Evolutionary conservation across 192 early-diverging fungal species (phyloP), one percentile per base, ranked within the genome.

Genomic region (Mortierella claussenii): DNA sequence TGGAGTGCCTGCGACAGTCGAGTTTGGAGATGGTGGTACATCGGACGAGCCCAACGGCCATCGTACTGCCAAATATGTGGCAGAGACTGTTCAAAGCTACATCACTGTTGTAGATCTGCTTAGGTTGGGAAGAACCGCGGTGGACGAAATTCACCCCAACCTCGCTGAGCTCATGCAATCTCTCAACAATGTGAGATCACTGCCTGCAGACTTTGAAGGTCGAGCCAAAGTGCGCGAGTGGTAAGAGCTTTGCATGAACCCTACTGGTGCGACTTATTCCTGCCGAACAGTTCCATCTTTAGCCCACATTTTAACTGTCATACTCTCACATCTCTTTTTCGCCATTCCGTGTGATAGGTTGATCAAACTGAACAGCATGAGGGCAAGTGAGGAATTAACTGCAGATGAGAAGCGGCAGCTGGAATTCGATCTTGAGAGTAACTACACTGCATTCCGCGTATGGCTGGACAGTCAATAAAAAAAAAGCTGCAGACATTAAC

Each of bases 1-100:
- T n/a, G 97, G 97, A 0, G 95, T 99, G 0, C 97, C 97, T 1
- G 93, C 94, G 11, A 99, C 97, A 0, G 88, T 96, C 33, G 97
- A 99, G 70, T 96, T 98, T 83, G 92, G 89, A 0, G 87, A 87
- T 12, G 83, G 69, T 36, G 61, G 68, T 36, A 46, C 58, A 47
- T 66, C 82, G 12, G 74, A 87, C 55, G 66, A 82, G 2, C 76
- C 80, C 1, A 90, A 84, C 49, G 73, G 73, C 26, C 73, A 66
- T 56, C n/a, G 34, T 3, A 87, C 88, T 7, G 89, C 89, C n/a
- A 93, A 94, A 81, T 82, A 91, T 49, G 89, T 95, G 20, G 95
- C 93, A 0, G 92, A 98, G 67, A 93, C 89, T 2, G 87, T 89
- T 0, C 71, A 79, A 85, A 86, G 86, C 55, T 99, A 97, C 71